These are phyloP conservation scores for Phytopythium sindhum DNA, from an alignment of 352 stramenopile genomes.

Conservation along the genomic window DNA sequence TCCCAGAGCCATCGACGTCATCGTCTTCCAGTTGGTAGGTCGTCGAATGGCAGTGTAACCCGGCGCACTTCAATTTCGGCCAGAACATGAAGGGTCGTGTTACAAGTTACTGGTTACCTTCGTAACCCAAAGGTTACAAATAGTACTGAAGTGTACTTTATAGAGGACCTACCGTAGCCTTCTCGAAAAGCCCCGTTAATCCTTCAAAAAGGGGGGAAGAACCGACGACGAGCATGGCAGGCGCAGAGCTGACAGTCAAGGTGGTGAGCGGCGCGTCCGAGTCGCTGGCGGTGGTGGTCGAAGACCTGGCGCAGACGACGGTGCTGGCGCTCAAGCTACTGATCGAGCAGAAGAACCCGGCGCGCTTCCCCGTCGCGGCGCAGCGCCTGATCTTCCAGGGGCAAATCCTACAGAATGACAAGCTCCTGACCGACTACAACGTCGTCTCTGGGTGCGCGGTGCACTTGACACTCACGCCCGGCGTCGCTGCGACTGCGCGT, in stretches of 20 bases:
- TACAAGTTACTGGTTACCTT: not conserved
- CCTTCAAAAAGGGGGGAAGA: not conserved
- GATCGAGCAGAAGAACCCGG: constrained; percentile 51
- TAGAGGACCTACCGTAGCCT: not conserved
- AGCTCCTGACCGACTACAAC: constrained; percentile 61
- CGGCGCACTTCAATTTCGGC: not conserved
- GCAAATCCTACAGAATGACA: constrained; percentile 78
- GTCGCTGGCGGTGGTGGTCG: constrained; percentile 41
- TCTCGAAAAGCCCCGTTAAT: not conserved
- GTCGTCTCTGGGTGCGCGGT: constrained; percentile 58
- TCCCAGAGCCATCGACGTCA: not conserved
- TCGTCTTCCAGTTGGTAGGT: not conserved
- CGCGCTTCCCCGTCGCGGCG: constrained; percentile 54
- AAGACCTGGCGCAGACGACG: constrained; percentile 35
- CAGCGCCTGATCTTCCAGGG: constrained; percentile 87
- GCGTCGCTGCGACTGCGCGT: constrained; percentile 10
- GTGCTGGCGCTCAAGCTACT: constrained; percentile 65
- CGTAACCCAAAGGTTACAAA: not conserved
- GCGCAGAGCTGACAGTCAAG: constrained; percentile 59
- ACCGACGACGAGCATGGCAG: constrained; percentile 14
- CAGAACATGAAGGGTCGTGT: not conserved
- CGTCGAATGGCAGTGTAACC: not conserved
- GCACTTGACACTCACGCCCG: constrained; percentile 62
- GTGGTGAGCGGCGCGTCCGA: constrained; percentile 64
- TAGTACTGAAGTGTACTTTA: not conserved